Evolutionary conservation across 305 asterid genomes (phyloP).

Genomic region (Plantago coronopus): DNA sequence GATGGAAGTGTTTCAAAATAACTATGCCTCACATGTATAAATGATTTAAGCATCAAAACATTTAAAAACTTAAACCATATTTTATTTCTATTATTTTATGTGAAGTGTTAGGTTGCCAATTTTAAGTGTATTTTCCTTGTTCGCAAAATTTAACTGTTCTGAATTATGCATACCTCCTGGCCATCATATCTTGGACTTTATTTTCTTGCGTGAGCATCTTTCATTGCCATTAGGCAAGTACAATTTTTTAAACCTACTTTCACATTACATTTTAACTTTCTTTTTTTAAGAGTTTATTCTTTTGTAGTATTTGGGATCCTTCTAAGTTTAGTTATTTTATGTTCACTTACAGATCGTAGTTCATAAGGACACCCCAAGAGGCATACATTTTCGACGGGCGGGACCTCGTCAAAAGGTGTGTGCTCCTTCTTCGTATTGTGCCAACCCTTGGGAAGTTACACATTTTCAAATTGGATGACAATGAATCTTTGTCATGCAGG

Average conservation of each 20-base stretch:
- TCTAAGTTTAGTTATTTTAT: slow-evolving; percentile 3
- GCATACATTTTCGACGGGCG: slow-evolving; percentile 92
- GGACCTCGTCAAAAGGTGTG: slow-evolving; percentile 94
- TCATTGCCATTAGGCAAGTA: background rate
- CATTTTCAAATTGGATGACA: slow-evolving; percentile 21
- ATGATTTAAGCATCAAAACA: too few relatives aligned
- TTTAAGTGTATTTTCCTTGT: too few relatives aligned
- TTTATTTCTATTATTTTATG: slow-evolving; percentile 5
- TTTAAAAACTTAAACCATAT: too few relatives aligned
- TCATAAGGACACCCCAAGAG: slow-evolving; percentile 92
- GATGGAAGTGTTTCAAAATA: slow-evolving; percentile 3
- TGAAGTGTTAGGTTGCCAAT: slow-evolving; percentile 4
- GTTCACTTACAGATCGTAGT: slow-evolving; percentile 59
- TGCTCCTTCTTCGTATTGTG: slow-evolving; percentile 12
- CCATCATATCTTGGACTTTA: too few relatives aligned
- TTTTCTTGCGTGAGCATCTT: background rate
- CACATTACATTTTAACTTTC: too few relatives aligned
- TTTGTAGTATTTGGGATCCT: background rate
- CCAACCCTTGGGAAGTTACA: background rate
- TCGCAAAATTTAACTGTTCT: too few relatives aligned
- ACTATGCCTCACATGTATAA: too few relatives aligned
- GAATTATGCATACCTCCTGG: too few relatives aligned
- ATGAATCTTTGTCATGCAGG: slow-evolving; percentile 43
- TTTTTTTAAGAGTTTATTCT: background rate
- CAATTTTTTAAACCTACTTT: too few relatives aligned